Evolutionary conservation across 2,329 filamentous ascomycete genomes (phyloP), one percentile per base, ranked within the genome.

Genomic region (Ophiostoma ips): DNA sequence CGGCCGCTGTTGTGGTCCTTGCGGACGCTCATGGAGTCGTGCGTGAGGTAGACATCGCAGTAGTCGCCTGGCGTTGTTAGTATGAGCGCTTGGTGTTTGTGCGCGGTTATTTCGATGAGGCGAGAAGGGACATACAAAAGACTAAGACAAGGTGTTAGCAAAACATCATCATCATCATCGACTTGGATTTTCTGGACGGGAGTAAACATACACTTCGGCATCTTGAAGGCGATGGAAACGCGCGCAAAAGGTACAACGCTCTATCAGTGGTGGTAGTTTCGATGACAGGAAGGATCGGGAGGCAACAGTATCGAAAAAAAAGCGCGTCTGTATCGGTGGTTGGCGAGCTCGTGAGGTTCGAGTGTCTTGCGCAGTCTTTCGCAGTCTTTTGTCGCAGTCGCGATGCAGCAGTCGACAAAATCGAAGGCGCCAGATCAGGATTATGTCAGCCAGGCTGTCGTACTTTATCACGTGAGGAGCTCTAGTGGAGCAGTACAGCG

Each of bases 11-110:
- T 98, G 70, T 98, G 92, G 46, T 92, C 92, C 72, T 96, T 96
- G 61, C 92, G 89, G 69, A 98, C 92, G 70, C 88, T 95, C 90
- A 96, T 96, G 43, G 88, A 95, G 76, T 98, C 92, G 77, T 98
- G 92, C 58, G 92, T 98, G 60, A 98, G 84, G 77, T 98, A 98
- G 68, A 98, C 92, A 84, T 98, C 92, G 78, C 92, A 98, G 70
- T 98, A 98, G 68, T 98, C 92, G 76, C 57, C 82, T 87, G 30
- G 5, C 34, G 13, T n/a, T 21, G 46, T 52, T 46, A 52, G 46
- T 36, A 37, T 10, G 37, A 8, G 19, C 1, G 13, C 8, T 31
- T 21, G 13, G 12, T 11, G 4, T 37, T 21, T n/a, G 21, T 5
- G 19, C 3, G 9, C 21, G 18, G 44, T 51, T 55, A 84, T 84